Conservation (phyloP, 2,329 filamentous ascomycete genomes). For the Stenocarpella maydis region DNA sequence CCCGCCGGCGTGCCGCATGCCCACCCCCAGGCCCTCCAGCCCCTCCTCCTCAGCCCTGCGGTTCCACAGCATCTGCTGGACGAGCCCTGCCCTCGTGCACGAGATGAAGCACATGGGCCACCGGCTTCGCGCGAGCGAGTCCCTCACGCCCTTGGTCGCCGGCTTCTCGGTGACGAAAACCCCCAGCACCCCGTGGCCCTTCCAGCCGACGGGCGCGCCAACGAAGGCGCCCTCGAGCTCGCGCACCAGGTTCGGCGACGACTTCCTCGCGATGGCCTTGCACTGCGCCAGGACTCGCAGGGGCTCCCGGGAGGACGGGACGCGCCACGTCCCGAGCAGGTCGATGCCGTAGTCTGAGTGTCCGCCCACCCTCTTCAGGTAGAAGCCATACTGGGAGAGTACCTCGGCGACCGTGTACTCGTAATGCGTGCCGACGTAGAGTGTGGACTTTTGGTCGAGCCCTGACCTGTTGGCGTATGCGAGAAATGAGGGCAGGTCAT, state of each 20-base stretch:
- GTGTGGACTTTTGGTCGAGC: conserved; percentile 63
- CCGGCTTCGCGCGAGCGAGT: conserved; percentile 71
- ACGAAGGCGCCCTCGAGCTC: conserved; percentile 82
- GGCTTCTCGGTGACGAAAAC: conserved; percentile 73
- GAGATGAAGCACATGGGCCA: conserved; percentile 78
- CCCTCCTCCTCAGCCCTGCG: conserved; percentile 66
- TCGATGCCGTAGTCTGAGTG: conserved; percentile 77
- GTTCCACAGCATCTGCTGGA: conserved; percentile 80
- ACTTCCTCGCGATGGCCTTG: conserved; percentile 65
- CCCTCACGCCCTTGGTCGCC: conserved; percentile 81
- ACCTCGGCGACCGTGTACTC: conserved; percentile 72
- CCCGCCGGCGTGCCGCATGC: conserved; percentile 50
- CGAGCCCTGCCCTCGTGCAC: conserved; percentile 63
- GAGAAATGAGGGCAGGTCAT: conserved; percentile 71
- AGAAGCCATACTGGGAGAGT: conserved; percentile 69
- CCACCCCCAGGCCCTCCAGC: conserved; percentile 66
- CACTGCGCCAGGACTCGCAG: conserved; percentile 70
- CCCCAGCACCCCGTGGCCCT: conserved; percentile 70
- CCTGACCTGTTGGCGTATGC: conserved; percentile 66
- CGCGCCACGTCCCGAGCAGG: conserved; percentile 73
- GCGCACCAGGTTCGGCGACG: conserved; percentile 69
- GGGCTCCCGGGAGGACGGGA: conserved; percentile 54
- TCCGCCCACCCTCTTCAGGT: conserved; percentile 71
- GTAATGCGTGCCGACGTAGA: conserved; percentile 78
- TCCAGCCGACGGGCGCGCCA: conserved; percentile 78